phyloP scores from a whole-genome alignment of 305 asterid genomes.

The Fraxinus ornus region DNA sequence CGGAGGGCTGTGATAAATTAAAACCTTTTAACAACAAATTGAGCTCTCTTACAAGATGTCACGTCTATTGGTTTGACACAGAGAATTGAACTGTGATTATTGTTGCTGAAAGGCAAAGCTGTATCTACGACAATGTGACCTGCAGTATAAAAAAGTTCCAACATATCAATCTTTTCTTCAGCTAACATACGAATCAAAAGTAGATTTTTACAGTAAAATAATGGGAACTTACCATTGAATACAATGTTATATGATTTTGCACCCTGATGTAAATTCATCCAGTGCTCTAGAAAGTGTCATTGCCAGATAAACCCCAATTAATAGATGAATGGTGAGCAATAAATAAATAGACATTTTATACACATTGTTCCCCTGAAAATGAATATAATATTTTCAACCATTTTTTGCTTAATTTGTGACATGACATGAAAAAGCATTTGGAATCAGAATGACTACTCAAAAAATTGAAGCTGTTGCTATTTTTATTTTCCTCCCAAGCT shows the following conservation, averaged over 20 bases:
- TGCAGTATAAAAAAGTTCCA: conserved; percentile 34
- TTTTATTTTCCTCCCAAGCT: neutral
- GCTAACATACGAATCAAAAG: neutral
- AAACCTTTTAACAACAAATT: conserved; percentile 58
- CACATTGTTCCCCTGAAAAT: neutral
- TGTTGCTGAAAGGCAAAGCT: conserved; percentile 44
- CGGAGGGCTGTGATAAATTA: conserved; percentile 53
- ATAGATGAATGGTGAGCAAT: neutral
- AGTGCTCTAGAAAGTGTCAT: conserved; percentile 57
- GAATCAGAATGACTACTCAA: neutral
- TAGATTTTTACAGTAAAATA: conserved; percentile 6
- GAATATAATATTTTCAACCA: neutral
- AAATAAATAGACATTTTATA: neutral
- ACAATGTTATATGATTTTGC: conserved; percentile 66
- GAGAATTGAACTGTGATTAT: conserved; percentile 40
- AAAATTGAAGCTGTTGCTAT: neutral
- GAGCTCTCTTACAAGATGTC: conserved; percentile 53
- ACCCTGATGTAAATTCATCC: conserved; percentile 73
- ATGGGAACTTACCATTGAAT: conserved; percentile 44
- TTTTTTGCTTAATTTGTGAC: neutral
- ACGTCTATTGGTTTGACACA: conserved; percentile 71
- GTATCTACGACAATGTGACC: conserved; percentile 64
- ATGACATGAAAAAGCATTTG: neutral
- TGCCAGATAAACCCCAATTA: conserved; percentile 37
- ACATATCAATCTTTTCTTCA: conserved; percentile 14